A percentile compares a stretch with the other conserved stretches of the same genome.
phyloP scores from a whole-genome alignment of 2,329 filamentous ascomycete genomes.

The Stromatinia cepivora region DNA sequence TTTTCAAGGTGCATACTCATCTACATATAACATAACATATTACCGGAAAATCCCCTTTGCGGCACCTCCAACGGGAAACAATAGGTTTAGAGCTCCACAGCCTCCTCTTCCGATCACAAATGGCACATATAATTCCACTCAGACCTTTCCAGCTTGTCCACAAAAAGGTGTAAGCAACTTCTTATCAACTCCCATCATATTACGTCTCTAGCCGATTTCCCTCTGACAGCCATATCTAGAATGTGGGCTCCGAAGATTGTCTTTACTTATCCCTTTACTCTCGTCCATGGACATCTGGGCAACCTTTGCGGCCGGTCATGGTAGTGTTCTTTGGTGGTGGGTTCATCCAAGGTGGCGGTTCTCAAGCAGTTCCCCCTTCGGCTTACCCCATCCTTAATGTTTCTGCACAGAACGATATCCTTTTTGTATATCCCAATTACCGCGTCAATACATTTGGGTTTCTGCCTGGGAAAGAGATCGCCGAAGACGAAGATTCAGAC shows the following conservation, averaged over 20 bases:
- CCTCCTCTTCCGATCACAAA: constrained; percentile 51
- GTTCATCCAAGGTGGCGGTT: constrained; percentile 58
- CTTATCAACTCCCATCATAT: no score
- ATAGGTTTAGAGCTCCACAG: constrained; percentile 62
- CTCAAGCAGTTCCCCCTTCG: constrained; percentile 55
- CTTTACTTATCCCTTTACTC: constrained; percentile 61
- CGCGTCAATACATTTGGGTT: constrained; percentile 70
- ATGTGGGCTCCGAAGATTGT: constrained; percentile 60
- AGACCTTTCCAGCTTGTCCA: constrained; percentile 58
- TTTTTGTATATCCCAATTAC: constrained; percentile 63
- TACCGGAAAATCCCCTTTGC: constrained; percentile 63
- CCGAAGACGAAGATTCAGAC: constrained; percentile 52
- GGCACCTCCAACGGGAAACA: constrained; percentile 56
- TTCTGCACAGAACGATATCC: constrained; percentile 49
- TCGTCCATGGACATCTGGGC: constrained; percentile 51
- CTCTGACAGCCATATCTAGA: constrained; percentile 30
- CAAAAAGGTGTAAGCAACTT: constrained; percentile 50
- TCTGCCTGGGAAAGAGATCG: constrained; percentile 55
- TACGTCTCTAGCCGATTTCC: no score
- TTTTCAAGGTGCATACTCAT: constrained; percentile 54
- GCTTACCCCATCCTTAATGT: constrained; percentile 60
- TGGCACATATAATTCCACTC: constrained; percentile 55
- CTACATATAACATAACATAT: constrained; percentile 57
- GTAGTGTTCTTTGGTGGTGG: constrained; percentile 62
- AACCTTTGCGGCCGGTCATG: constrained; percentile 56